phyloP scores from a whole-genome alignment of 1,139 yeast species.

The Kodamaea suecica region DNA sequence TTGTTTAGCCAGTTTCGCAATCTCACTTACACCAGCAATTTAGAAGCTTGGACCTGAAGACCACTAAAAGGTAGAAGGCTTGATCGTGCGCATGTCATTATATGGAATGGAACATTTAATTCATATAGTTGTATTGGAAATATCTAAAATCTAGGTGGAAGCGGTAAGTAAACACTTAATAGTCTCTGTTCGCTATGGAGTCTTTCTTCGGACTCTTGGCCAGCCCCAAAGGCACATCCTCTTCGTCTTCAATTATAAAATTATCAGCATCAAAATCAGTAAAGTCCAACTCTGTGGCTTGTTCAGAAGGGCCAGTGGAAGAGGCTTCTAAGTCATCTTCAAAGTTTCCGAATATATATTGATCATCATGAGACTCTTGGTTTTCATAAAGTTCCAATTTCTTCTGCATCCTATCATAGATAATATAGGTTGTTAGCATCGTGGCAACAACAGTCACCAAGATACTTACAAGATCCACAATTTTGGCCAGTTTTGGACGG shows the following conservation, averaged over 20 bases:
- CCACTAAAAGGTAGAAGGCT: no score
- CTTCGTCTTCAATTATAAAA: slow-evolving; percentile 34
- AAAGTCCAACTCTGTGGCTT: slow-evolving; percentile 1
- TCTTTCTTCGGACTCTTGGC: not conserved
- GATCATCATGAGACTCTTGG: slow-evolving; percentile 25
- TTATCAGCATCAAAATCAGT: slow-evolving; percentile 37
- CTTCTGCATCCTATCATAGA: slow-evolving; percentile 60
- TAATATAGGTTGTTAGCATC: slow-evolving; percentile 61
- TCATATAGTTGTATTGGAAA: no score
- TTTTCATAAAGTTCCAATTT: slow-evolving; percentile 32
- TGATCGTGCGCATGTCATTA: no score
- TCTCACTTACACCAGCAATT: no score
- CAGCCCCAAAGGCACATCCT: slow-evolving; percentile 8
- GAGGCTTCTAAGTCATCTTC: slow-evolving; percentile 23
- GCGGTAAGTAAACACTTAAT: no score
- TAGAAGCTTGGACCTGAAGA: no score
- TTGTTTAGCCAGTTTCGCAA: no score
- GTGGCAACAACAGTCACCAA: slow-evolving; percentile 57
- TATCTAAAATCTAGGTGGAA: no score
- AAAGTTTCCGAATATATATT: slow-evolving; percentile 41
- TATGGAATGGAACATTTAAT: no score
- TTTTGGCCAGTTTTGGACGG: slow-evolving; percentile 47
- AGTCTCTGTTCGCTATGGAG: slow-evolving; percentile 4
- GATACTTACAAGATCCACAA: slow-evolving; percentile 65
- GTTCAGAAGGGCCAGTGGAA: not conserved